Conservation (phyloP, 140 eudicot species). For the Anethum foeniculum region DNA sequence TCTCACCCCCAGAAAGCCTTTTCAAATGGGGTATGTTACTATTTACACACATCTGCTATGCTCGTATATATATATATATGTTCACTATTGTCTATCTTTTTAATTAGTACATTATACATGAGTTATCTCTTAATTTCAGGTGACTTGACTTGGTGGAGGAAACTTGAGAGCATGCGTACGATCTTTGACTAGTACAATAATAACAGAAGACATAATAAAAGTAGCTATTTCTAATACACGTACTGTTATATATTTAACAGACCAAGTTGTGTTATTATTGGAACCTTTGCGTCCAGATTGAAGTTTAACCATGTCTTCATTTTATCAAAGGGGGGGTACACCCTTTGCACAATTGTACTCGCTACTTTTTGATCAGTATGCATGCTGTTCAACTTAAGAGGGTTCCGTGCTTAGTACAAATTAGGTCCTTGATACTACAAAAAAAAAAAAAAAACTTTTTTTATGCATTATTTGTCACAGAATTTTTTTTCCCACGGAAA, state of each 20-base stretch:
- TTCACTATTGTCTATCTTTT: not conserved
- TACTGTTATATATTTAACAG: not conserved
- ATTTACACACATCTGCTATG: too few species aligned
- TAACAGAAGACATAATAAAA: not conserved
- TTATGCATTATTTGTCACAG: too few species aligned
- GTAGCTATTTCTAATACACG: not conserved
- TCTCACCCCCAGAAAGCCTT: constrained; percentile 1
- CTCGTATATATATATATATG: too few species aligned
- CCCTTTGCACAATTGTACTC: not conserved
- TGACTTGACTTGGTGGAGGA: not conserved
- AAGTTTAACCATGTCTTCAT: not conserved
- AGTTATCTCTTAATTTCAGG: not conserved
- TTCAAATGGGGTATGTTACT: not conserved
- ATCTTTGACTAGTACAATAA: not conserved
- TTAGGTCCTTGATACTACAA: too few species aligned
- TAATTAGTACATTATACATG: not conserved
- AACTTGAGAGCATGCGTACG: not conserved
- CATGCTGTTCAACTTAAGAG: too few species aligned
- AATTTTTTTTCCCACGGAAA: too few species aligned
- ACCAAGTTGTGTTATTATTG: not conserved
- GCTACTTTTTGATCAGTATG: not conserved
- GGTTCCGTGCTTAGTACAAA: too few species aligned
- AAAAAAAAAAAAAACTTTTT: too few species aligned
- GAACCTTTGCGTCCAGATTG: not conserved
- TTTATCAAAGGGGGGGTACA: not conserved